Conservation (phyloP, 2,329 filamentous ascomycete genomes). For the Calycina marina region DNA sequence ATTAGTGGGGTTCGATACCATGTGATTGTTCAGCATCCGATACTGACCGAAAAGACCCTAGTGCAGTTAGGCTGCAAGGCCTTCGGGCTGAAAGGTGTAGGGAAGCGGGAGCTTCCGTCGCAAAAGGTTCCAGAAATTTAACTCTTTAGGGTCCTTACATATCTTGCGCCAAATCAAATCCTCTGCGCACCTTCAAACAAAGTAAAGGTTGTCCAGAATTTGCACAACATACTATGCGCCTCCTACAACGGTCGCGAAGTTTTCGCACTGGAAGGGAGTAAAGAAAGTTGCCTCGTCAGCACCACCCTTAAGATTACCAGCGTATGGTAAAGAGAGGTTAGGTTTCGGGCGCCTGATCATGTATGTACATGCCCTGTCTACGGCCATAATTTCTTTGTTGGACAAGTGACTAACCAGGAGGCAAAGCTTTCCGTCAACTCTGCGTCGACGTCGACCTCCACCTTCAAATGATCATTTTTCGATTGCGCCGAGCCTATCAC, state of each 20-base stretch:
- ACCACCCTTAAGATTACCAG: not conserved
- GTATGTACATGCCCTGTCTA: constrained; percentile 5
- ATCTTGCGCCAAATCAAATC: constrained; percentile 2
- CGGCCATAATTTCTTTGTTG: constrained; percentile 5
- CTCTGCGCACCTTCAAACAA: not conserved
- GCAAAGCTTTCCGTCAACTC: constrained; percentile 5
- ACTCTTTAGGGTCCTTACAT: constrained; percentile 1
- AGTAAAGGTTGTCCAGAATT: constrained; percentile 4
- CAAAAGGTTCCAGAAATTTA: constrained; percentile 2
- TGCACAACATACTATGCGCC: constrained; percentile 5
- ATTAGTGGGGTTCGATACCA: constrained; percentile 4
- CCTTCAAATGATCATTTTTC: constrained; percentile 5
- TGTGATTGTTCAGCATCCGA: constrained; percentile 1
- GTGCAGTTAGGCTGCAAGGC: constrained; percentile 1
- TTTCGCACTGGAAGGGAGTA: constrained; percentile 7
- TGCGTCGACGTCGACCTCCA: constrained; percentile 5
- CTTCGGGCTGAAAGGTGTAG: not conserved
- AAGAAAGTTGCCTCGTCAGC: constrained; percentile 4
- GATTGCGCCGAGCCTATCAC: constrained; percentile 3
- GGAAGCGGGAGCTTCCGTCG: not conserved
- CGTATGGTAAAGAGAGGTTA: not conserved
- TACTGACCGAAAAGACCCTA: not conserved
- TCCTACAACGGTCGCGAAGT: constrained; percentile 4
- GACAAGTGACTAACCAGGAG: constrained; percentile 3
- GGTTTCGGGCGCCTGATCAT: constrained; percentile 3